phyloP scores from a whole-genome alignment of 768 basidiomycete species.

The Coprinopsis sp. region DNA sequence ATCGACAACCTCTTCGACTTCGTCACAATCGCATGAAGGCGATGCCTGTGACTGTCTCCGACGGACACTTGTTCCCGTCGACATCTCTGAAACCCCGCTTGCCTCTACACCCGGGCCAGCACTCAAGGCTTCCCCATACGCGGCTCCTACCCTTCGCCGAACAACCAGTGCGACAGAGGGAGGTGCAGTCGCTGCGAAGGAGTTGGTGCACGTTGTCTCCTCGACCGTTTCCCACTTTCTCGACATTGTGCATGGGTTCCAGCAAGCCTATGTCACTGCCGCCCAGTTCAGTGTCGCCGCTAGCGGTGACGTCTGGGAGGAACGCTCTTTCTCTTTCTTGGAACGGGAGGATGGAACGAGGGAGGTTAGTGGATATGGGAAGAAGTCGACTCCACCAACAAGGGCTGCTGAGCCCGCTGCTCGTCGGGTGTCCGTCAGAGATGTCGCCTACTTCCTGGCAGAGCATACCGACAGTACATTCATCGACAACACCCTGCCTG shows the following conservation, averaged over 20 bases:
- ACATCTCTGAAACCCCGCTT: slow-evolving; percentile 22
- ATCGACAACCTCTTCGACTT: slow-evolving; percentile 31
- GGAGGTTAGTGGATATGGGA: neutral
- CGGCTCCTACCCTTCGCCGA: neutral
- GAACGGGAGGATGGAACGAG: slow-evolving; percentile 7
- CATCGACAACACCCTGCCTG: no score
- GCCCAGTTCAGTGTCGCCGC: slow-evolving; percentile 41
- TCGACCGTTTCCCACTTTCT: slow-evolving; percentile 36
- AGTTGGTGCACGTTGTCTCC: slow-evolving; percentile 17
- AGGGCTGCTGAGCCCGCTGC: slow-evolving; percentile 32
- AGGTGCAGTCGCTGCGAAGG: slow-evolving; percentile 6
- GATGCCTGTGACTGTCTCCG: neutral
- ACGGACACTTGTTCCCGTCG: slow-evolving; percentile 7
- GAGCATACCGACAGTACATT: slow-evolving; percentile 3
- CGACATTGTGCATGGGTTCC: slow-evolving; percentile 51
- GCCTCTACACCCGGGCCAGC: slow-evolving; percentile 3
- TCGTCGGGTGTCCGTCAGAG: slow-evolving; percentile 37
- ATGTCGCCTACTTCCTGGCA: slow-evolving; percentile 40
- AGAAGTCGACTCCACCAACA: slow-evolving; percentile 1
- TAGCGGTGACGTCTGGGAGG: slow-evolving; percentile 23
- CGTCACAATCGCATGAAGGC: slow-evolving; percentile 10
- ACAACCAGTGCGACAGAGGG: neutral
- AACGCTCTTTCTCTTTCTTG: slow-evolving; percentile 9
- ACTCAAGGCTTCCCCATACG: slow-evolving; percentile 1
- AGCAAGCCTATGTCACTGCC: slow-evolving; percentile 52